Evolutionary conservation across 2,329 filamentous ascomycete genomes (phyloP).

Genomic region (Fusarium sp.): DNA sequence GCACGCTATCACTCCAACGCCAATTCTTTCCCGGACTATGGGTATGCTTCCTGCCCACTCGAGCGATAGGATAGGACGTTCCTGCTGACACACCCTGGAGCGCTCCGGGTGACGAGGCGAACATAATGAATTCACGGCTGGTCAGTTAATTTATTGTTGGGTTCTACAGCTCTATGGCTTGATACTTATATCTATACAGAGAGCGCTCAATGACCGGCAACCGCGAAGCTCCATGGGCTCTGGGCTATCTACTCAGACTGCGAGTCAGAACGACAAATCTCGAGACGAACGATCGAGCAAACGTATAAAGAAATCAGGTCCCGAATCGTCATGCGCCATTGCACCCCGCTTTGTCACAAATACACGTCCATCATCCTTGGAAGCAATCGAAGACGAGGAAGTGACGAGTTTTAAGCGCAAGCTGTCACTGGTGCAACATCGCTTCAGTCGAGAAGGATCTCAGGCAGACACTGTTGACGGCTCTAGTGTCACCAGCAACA

Average conservation of each 20-base stretch:
- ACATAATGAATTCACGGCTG: slow-evolving; percentile 36
- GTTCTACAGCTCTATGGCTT: neutral
- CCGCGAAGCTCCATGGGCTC: slow-evolving; percentile 40
- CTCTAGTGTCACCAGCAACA: slow-evolving; percentile 29
- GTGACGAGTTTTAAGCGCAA: neutral
- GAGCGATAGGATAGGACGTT: slow-evolving; percentile 12
- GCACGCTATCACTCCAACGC: slow-evolving; percentile 52
- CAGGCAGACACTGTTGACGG: slow-evolving; percentile 33
- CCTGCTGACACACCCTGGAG: slow-evolving; percentile 43
- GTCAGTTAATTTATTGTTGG: slow-evolving; percentile 41
- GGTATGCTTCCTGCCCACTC: slow-evolving; percentile 46
- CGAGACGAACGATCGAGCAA: slow-evolving; percentile 37
- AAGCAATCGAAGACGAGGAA: slow-evolving; percentile 30
- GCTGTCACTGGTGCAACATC: slow-evolving; percentile 15
- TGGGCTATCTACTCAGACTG: slow-evolving; percentile 1
- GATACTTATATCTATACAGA: slow-evolving; percentile 39
- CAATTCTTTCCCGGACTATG: slow-evolving; percentile 58
- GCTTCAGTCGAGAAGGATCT: slow-evolving; percentile 38
- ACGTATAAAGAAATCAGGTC: slow-evolving; percentile 35
- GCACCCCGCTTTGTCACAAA: slow-evolving; percentile 9
- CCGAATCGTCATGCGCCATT: neutral
- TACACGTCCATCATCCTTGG: slow-evolving; percentile 3
- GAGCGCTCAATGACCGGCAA: slow-evolving; percentile 38
- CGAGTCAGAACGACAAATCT: neutral
- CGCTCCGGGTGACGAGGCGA: slow-evolving; percentile 41